These are phyloP conservation scores for Fusarium redolens DNA, from an alignment of 2,329 filamentous ascomycete species.

Conservation along the genomic window DNA sequence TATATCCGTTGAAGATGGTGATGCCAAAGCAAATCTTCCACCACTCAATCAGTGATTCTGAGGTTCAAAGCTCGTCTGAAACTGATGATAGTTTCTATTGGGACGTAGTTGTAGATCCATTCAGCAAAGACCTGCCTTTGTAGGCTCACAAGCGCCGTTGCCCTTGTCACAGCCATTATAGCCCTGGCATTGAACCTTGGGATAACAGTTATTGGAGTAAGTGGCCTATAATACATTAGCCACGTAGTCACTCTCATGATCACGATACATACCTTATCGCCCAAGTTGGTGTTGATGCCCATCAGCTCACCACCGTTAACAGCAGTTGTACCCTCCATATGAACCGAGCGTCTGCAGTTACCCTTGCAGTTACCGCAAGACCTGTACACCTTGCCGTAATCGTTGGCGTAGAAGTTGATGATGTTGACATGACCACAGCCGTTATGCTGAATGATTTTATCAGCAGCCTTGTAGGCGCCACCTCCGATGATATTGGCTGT, in stretches of 20 bases:
- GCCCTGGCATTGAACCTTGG: constrained; percentile 45
- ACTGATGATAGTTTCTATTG: too few relatives aligned
- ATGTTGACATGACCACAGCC: constrained; percentile 57
- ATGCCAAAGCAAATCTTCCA: too few relatives aligned
- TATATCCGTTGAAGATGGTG: too few relatives aligned
- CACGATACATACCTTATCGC: constrained; percentile 32
- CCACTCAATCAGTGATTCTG: too few relatives aligned
- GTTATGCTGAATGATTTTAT: constrained; percentile 62
- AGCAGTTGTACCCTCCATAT: constrained; percentile 57
- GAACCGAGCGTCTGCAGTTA: constrained; percentile 56
- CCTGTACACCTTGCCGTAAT: constrained; percentile 58
- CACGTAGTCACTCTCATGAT: accelerated
- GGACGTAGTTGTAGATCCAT: too few relatives aligned
- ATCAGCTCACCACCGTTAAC: constrained; percentile 56
- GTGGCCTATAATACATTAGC: constrained; percentile 29
- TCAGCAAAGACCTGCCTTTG: constrained; percentile 36
- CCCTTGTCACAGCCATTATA: constrained; percentile 47
- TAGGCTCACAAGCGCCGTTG: constrained; percentile 45
- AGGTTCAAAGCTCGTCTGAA: too few relatives aligned
- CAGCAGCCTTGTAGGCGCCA: constrained; percentile 56
- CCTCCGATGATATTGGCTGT: constrained; percentile 56
- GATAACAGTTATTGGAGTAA: constrained; percentile 47
- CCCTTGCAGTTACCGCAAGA: constrained; percentile 44
- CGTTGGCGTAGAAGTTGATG: constrained; percentile 52
- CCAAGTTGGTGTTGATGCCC: constrained; percentile 56